Evolutionary conservation across 192 early-diverging fungal genomes (phyloP), one percentile per base, ranked within the genome.

Genomic region (Backusella liffmaniae): DNA sequence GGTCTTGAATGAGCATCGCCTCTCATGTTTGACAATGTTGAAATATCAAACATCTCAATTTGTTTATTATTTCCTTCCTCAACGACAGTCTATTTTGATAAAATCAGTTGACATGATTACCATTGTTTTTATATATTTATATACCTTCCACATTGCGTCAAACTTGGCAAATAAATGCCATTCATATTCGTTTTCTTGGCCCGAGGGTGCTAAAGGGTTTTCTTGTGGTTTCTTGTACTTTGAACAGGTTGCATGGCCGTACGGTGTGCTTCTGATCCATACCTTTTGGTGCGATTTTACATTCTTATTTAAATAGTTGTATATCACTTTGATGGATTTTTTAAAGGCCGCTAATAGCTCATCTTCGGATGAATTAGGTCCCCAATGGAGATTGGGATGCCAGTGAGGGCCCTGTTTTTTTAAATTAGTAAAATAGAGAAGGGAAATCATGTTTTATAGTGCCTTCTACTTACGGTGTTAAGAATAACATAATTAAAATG

Each of bases 221-320:
- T 35, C 30, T 26, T 46, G 53, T 15, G 82, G 82, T 41, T 70
- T 53, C 6, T 46, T 76, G 30, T 77, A 83, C 30, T 72, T 71
- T 15, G 82, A 83, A 23, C 82, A 83, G 15, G 51, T 76, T 1
- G 72, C 75, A n/a, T 83, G 82, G 4, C 82, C 82, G 35, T 77
- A 83, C 0, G 78, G 77, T 53, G 77, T 73, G 46, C 73, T 76
- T 56, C 82, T 74, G 35, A 83, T 66, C 59, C 72, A 83, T 30
- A 79, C 56, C 29, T 67, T 78, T 32, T 79, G 77, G 42, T 79
- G 71, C 36, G 75, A 75, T 30, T 79, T 71, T 3, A 79, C 41
- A 44, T 35, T 42, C 12, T 32, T 10, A 29, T 74, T 74, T 23
- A 79, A 44, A 53, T 79, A 67, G 5, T 68, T 65, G 65, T 75